A percentile compares a stretch with the other conserved stretches of the same genome.
phyloP scores from a whole-genome alignment of 345 rosid species.

The Gossypium stocksii region DNA sequence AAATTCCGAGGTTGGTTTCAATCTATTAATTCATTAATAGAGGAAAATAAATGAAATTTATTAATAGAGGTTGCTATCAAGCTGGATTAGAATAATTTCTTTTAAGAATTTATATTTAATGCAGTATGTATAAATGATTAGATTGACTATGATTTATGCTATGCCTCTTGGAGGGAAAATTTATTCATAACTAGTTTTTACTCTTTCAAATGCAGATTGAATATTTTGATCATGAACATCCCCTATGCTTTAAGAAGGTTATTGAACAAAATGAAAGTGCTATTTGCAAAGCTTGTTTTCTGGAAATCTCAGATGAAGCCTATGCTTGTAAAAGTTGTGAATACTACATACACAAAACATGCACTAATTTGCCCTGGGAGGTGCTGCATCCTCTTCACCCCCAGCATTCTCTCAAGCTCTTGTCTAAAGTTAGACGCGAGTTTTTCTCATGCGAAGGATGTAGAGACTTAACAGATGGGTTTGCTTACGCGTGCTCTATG shows the following conservation, averaged over 20 bases:
- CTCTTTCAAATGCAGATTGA: background rate
- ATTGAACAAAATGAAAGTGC: no score
- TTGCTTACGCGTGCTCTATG: constrained; percentile 1
- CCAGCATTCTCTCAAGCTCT: constrained; percentile 11
- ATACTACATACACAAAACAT: constrained; percentile 14
- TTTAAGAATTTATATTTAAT: no score
- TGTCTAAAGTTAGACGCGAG: background rate
- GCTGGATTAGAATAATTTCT: no score
- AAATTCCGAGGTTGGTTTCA: background rate
- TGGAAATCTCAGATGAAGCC: background rate
- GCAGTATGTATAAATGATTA: no score
- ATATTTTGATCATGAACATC: background rate
- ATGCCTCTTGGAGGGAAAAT: background rate
- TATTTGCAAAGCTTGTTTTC: background rate
- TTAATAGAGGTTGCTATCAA: no score
- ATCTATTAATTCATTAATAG: background rate
- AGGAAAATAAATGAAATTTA: background rate
- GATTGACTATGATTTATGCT: background rate
- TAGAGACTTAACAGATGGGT: background rate
- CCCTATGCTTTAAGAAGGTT: background rate
- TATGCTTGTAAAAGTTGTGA: background rate
- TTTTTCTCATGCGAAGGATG: constrained; percentile 9
- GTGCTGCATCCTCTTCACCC: constrained; percentile 14
- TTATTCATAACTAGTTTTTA: background rate
- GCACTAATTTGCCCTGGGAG: background rate